These are phyloP conservation scores for Solanum clarkiae DNA, from an alignment of 257 asterid genomes.

Conservation along the genomic window DNA sequence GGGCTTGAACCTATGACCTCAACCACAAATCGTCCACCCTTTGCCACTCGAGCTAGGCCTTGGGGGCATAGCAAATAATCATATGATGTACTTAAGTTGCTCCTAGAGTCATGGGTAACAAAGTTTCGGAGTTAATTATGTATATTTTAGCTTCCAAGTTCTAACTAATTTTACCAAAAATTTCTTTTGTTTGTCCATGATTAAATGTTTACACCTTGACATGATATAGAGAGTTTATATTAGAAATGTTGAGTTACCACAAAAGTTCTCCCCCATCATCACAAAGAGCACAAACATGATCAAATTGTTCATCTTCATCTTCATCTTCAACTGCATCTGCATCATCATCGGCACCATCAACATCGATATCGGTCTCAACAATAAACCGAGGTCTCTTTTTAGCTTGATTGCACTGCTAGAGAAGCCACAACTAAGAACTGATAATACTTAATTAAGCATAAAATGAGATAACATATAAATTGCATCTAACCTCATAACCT, in stretches of 20 bases:
- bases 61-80: not conserved
- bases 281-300: slow-evolving; percentile 49
- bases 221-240: not conserved
- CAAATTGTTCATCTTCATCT: slow-evolving; percentile 25
- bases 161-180: not conserved
- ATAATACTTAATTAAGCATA: not conserved
- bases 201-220: not conserved
- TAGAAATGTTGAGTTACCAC: slow-evolving; percentile 26
- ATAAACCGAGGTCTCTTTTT: slow-evolving; percentile 22
- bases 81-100: not conserved
- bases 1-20: too few species aligned
- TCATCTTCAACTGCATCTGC: slow-evolving; percentile 15
- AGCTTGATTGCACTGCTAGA: not conserved
- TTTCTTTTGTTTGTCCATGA: not conserved
- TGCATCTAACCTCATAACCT: slow-evolving; percentile 24
- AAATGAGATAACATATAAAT: not conserved
- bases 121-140: not conserved
- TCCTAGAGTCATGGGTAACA: not conserved
- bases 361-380: slow-evolving; percentile 10
- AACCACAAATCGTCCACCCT: too few species aligned
- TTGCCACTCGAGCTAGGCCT: too few species aligned
- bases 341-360: slow-evolving; percentile 10
- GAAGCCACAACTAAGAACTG: not conserved
- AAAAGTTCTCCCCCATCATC: slow-evolving; percentile 66
- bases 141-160: not conserved